Base-by-base conservation (phyloP, 345 rosid species). In the Streptanthus diversifolius region DNA sequence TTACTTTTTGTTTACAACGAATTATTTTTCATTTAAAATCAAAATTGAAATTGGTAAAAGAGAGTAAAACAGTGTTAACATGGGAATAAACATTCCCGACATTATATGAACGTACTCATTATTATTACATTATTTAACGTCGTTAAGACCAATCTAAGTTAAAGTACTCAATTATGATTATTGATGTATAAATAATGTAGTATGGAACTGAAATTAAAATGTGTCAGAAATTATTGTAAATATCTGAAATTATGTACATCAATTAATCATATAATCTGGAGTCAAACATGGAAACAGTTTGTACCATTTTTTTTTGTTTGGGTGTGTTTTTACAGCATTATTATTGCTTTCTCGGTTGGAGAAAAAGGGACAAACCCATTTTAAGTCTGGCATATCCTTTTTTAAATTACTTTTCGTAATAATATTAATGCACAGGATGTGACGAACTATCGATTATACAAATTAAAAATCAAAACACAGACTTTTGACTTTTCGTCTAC, bases 231-330 rank as follows among this genome's bases (percentile, higher is more conserved):
- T 44, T 5, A 30, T 9, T 5, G 44, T 8, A 61, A 62, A 30
- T 17, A 21, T 30, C 5, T 13, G 2, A 22, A 36, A 48, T 21
- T 1, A 65, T 55, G 51, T 41, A 66, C 10, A 73, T 25, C 30
- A 45, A 22, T 30, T 33, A 45, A 53, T 7, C 37, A 63, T 45
- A 27, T 36, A 21, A 65, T 55, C 7, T 18, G 53, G 68, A 66
- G 72, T 66, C 60, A 73, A 66, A 73, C 60, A 66, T 73, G 52
- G 52, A 66, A 56, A 57, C 40, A 36, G 43, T 54, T 54, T 36
- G 66, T 73, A 57, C 65, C n/a, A n/a, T n/a, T n/a, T n/a, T n/a
- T n/a, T n/a, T n/a, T n/a, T 47, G 19, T 47, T 48, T 56, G 59
- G 60, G n/a, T n/a, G n/a, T n/a, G n/a, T n/a, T n/a, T 36, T 73